Evolutionary conservation across 768 basidiomycete species (phyloP).

Genomic region (Udeniomyces megalosporus): DNA sequence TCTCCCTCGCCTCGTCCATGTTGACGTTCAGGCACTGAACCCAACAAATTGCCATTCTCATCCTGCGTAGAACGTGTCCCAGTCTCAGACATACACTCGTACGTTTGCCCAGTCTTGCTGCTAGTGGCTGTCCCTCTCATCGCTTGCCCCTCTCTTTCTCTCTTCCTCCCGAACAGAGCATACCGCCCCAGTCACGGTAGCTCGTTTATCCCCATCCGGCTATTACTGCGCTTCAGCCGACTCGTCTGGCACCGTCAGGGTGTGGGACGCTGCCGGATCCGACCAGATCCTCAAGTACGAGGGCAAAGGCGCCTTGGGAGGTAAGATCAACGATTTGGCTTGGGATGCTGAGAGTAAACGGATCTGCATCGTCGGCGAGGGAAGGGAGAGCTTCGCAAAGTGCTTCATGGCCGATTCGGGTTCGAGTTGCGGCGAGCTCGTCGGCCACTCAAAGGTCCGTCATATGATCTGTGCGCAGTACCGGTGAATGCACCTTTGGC

Average conservation of each 20-base stretch:
- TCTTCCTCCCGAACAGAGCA: constrained; percentile 35
- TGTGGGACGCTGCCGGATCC: constrained; percentile 86
- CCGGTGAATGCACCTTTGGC: too few species aligned
- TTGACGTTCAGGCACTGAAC: too few species aligned
- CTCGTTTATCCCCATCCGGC: constrained; percentile 79
- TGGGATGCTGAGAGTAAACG: constrained; percentile 96
- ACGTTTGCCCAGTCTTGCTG: too few species aligned
- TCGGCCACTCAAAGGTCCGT: constrained; percentile 59
- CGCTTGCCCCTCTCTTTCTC: neutral
- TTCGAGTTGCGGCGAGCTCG: constrained; percentile 70
- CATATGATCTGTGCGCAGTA: too few species aligned
- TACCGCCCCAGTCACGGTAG: constrained; percentile 68
- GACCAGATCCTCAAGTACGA: constrained; percentile 56
- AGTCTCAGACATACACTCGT: neutral
- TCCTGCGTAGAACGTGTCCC: constrained; percentile 42
- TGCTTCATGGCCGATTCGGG: constrained; percentile 74
- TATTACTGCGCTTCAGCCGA: constrained; percentile 93
- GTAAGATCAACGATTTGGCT: constrained; percentile 67
- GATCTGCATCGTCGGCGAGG: constrained; percentile 87
- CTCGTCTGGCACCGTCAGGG: constrained; percentile 58
- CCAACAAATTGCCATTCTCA: neutral
- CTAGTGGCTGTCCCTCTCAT: neutral
- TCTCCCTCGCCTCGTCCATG: neutral
- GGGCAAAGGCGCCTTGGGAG: constrained; percentile 23
- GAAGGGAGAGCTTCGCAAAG: constrained; percentile 70